Percentiles rank a stretch among this genome's conserved stretches.
Conservation (phyloP, 2,329 filamentous ascomycete species). For the Fusarium sacchari region DNA sequence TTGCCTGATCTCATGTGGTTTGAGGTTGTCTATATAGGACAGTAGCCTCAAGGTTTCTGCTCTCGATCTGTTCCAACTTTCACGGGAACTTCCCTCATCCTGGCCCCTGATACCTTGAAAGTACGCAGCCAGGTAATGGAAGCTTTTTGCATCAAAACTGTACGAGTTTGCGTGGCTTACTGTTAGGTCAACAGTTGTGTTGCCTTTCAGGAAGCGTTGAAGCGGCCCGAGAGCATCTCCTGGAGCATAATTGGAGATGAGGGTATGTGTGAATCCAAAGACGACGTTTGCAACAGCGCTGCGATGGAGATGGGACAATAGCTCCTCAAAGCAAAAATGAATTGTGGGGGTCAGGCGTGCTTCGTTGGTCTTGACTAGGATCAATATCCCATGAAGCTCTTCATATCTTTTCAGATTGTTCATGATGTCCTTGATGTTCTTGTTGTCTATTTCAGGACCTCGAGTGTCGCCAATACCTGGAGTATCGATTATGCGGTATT, state of each 20-base stretch:
- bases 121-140: slow-evolving; percentile 12
- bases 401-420: slow-evolving; percentile 3
- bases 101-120: not conserved
- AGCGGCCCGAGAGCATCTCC: slow-evolving; percentile 7
- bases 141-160: slow-evolving; percentile 34
- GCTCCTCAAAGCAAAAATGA: slow-evolving; percentile 25
- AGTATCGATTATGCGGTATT: slow-evolving; percentile 22
- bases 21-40: not conserved
- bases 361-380: slow-evolving; percentile 19
- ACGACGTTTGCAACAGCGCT: slow-evolving; percentile 23
- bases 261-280: slow-evolving; percentile 31
- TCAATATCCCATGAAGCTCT: slow-evolving; percentile 27
- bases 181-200: not conserved
- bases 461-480: slow-evolving; percentile 27
- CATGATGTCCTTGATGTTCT: slow-evolving; percentile 24
- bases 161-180: slow-evolving; percentile 3
- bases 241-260: slow-evolving; percentile 9
- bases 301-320: slow-evolving; percentile 14
- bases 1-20: slow-evolving; percentile 31
- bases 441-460: slow-evolving; percentile 14
- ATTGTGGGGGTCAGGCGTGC: slow-evolving; percentile 7
- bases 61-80: slow-evolving; percentile 34
- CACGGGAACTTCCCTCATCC: not conserved
- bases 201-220: not conserved
- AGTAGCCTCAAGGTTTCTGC: slow-evolving; percentile 23